phyloP scores from a whole-genome alignment of 495 filamentous ascomycete genomes.

The Aspergillus saccharolyticus region DNA sequence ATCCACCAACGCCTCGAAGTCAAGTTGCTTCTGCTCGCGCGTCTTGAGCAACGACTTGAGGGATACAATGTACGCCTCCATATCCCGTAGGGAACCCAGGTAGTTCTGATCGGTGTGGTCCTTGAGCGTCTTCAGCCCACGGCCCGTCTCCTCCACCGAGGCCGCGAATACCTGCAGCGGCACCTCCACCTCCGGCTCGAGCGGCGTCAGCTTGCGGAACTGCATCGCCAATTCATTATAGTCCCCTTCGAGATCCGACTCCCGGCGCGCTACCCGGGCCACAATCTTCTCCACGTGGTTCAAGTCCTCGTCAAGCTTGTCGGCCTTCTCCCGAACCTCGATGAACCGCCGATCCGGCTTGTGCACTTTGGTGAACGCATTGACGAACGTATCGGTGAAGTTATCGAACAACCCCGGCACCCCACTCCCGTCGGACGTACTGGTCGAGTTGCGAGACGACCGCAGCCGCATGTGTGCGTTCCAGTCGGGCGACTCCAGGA shows the following conservation, averaged over 20 bases:
- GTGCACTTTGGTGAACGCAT: constrained; percentile 93
- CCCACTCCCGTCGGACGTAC: constrained; percentile 46
- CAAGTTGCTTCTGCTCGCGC: constrained; percentile 94
- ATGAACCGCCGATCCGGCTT: constrained; percentile 93
- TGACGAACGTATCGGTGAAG: constrained; percentile 93
- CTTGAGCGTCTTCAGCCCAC: constrained; percentile 68
- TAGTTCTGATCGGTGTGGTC: constrained; percentile 97
- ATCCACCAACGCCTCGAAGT: constrained; percentile 92
- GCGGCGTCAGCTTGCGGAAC: constrained; percentile 82
- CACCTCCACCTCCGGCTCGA: constrained; percentile 84
- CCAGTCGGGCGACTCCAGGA: constrained; percentile 92
- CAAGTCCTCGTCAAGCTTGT: constrained; percentile 94
- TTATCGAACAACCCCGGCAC: constrained; percentile 77
- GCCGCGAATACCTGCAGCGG: constrained; percentile 79
- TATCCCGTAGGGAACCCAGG: constrained; percentile 81
- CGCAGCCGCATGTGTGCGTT: constrained; percentile 87
- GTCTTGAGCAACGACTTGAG: constrained; percentile 85
- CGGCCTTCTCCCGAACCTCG: constrained; percentile 85
- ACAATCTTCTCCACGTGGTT: constrained; percentile 90
- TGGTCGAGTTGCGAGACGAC: constrained; percentile 53
- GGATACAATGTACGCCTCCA: constrained; percentile 83
- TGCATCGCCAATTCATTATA: constrained; percentile 85
- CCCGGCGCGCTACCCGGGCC: constrained; percentile 78
- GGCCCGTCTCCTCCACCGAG: constrained; percentile 74
- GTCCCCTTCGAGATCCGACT: constrained; percentile 83